Base-by-base conservation (phyloP, 331 rosid species). In the Quercus phellos region DNA sequence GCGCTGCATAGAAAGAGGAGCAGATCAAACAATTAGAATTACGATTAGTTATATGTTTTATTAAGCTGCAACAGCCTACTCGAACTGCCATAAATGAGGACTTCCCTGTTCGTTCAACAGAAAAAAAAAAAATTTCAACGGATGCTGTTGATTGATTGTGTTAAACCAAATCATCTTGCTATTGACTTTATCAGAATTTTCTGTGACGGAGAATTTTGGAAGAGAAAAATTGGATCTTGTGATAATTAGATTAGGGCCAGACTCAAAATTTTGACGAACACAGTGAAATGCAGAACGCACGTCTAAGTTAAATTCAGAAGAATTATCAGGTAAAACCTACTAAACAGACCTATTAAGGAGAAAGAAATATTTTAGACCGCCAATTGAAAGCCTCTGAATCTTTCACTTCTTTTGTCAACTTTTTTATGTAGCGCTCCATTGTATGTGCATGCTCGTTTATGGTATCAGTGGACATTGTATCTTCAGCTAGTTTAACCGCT, bases 401-500 rank as follows among this genome's bases (percentile, higher is more conserved):
- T 70, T 77, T 94, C 82, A 85, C 79, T 80, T 90, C 91, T 22
- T 50, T 79, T 84, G 84, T 84, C 73, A 85, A 83, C 73, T 73
- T 88, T 21, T 74, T 85, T 51, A 81, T 56, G 77, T 90, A 93
- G 63, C 85, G 88, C 82, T 95, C 98, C 84, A 95, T 77, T 17
- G 96, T 90, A 76, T 93, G 89, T 76, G 83, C 76, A 24, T 82
- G 71, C 82, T 93, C 99, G 55, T 93, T 88, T 81, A 93, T 91
- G 70, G 6, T 72, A 72, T 93, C 87, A 74, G 68, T 84, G n/a
- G 90, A 81, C 70, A 87, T 67, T 22, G 99, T 89, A 71, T 93
- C 98, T 76, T 91, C 94, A 14, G 97, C 93, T 76, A 95, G 90
- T 74, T 81, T 91, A 26, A 90, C 82, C 1, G 98, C 96, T 30